Conservation (phyloP, 169 alveolate genomes). For the Plasmodium gaboni region DNA sequence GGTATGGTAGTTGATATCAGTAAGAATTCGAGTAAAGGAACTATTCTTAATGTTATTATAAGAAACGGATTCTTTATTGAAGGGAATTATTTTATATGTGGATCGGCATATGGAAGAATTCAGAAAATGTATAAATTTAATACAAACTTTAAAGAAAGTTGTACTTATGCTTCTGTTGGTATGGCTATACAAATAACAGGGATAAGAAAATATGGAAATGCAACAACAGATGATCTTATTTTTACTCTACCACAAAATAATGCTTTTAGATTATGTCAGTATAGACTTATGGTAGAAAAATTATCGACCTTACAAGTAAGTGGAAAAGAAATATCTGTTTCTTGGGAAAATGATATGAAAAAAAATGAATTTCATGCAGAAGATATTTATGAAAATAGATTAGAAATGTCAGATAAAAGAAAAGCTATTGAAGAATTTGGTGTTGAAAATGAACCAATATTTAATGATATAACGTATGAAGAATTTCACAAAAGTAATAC, state of each 20-base stretch:
- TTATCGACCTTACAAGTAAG: slow-evolving; percentile 79
- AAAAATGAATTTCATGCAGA: slow-evolving; percentile 71
- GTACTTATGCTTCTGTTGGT: slow-evolving; percentile 81
- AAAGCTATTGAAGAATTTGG: slow-evolving; percentile 75
- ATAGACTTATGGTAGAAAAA: slow-evolving; percentile 81
- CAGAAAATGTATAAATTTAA: slow-evolving; percentile 80
- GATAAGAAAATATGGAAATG: slow-evolving; percentile 77
- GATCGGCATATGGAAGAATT: slow-evolving; percentile 85
- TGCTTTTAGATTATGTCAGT: slow-evolving; percentile 85
- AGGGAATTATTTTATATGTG: slow-evolving; percentile 86
- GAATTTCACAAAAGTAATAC: slow-evolving; percentile 73
- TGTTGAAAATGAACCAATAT: slow-evolving; percentile 15
- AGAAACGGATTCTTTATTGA: slow-evolving; percentile 83
- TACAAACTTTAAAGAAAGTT: slow-evolving; percentile 53
- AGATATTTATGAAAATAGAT: slow-evolving; percentile 46
- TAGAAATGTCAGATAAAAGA: slow-evolving; percentile 74
- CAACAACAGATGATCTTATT: slow-evolving; percentile 85
- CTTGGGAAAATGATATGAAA: slow-evolving; percentile 82
- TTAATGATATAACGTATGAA: slow-evolving; percentile 47
- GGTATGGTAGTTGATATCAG: slow-evolving; percentile 83
- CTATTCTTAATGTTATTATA: slow-evolving; percentile 80
- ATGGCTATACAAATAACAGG: slow-evolving; percentile 83
- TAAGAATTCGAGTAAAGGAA: slow-evolving; percentile 80
- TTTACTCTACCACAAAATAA: slow-evolving; percentile 83
- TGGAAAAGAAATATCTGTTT: slow-evolving; percentile 83